Percentiles rank a stretch among this genome's conserved stretches.
These are phyloP conservation scores for Eucalyptus polyanthemos DNA, from an alignment of 345 rosid genomes.

Conservation along the genomic window DNA sequence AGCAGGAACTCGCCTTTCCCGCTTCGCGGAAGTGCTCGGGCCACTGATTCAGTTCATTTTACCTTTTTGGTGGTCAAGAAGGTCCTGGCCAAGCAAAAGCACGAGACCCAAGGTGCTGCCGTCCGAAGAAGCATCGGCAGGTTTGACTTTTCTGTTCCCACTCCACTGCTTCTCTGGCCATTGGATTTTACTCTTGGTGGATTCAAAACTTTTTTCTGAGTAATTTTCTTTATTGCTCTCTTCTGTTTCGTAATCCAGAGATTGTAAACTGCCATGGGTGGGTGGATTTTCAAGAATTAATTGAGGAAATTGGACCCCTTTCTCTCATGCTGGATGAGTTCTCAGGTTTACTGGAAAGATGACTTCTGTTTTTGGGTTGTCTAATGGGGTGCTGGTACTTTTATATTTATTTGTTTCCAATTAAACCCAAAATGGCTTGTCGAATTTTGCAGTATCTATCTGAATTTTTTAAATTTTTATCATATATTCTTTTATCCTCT, in stretches of 20 bases:
- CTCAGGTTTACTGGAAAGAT: no score
- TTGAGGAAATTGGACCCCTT: no score
- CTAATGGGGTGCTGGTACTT: neutral
- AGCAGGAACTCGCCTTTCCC: no score
- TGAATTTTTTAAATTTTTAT: constrained; percentile 25
- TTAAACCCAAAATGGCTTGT: neutral
- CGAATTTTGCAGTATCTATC: constrained; percentile 53
- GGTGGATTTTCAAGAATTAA: no score
- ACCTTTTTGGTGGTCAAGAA: no score
- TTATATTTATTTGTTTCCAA: neutral
- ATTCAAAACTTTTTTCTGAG: neutral
- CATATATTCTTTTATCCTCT: no score
- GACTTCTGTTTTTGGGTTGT: no score
- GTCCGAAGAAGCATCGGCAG: neutral
- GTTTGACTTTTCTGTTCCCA: no score
- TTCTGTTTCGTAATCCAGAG: neutral
- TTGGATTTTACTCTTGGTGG: neutral
- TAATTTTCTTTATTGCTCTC: neutral
- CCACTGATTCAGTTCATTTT: neutral
- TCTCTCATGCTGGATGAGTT: no score
- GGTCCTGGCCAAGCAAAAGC: no score
- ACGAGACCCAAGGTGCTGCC: no score
- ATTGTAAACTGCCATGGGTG: no score
- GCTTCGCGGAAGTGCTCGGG: neutral
- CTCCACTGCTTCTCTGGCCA: neutral